phyloP scores from a whole-genome alignment of 345 rosid genomes.

The Aethionema arabicum region DNA sequence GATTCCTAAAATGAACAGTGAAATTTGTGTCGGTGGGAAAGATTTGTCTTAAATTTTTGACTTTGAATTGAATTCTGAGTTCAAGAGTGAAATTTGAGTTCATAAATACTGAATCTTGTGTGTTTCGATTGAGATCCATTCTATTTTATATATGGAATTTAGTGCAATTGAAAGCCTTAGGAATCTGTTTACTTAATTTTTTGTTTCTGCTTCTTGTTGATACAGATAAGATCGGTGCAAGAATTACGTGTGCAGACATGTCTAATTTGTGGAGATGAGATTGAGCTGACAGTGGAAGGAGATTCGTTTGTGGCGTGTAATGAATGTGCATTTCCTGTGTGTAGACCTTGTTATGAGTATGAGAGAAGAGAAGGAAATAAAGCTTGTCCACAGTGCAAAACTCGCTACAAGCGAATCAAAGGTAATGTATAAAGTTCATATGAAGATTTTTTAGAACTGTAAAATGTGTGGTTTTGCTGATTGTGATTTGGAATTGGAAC shows the following conservation, averaged over 20 bases:
- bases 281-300: conserved; percentile 62
- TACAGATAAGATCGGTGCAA: conserved; percentile 65
- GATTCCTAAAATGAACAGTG: conserved; percentile 12
- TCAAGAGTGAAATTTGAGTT: not conserved
- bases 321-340: conserved; percentile 97
- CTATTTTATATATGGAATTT: not conserved
- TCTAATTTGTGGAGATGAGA: conserved; percentile 93
- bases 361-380: conserved; percentile 95
- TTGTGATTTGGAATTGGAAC: not conserved
- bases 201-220: conserved; percentile 15
- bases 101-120: not conserved
- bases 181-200: not conserved
- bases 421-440: conserved; percentile 35
- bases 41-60: not conserved
- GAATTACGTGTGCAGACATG: conserved; percentile 76
- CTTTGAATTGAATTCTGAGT: not conserved
- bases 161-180: not conserved
- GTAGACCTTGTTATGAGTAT: conserved; percentile 86
- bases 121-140: not conserved
- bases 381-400: conserved; percentile 91
- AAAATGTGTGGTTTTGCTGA: not conserved
- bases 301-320: conserved; percentile 95
- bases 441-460: no score
- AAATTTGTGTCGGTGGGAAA: conserved; percentile 28
- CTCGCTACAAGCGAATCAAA: conserved; percentile 82